These are phyloP conservation scores for Penicillium coprophilum DNA, from an alignment of 495 filamentous ascomycete genomes.

Conservation along the genomic window DNA sequence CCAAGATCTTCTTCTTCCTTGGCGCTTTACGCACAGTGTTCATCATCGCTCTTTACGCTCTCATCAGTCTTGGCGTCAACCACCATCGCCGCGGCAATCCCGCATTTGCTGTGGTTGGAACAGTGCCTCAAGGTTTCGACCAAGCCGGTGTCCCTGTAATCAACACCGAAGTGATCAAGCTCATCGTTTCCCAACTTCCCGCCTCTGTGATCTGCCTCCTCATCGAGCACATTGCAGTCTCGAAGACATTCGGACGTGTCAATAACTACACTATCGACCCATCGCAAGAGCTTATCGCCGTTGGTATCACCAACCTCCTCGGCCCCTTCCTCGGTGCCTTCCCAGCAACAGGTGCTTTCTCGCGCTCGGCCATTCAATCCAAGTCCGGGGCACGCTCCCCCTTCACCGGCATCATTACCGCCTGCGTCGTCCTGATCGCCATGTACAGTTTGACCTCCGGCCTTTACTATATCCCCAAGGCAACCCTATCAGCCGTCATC, in stretches of 20 bases:
- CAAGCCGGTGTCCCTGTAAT: constrained; percentile 68
- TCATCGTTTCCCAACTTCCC: constrained; percentile 63
- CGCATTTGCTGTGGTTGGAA: constrained; percentile 64
- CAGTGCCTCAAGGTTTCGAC: constrained; percentile 77
- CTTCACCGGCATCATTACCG: constrained; percentile 86
- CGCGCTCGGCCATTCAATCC: constrained; percentile 90
- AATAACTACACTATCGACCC: constrained; percentile 96
- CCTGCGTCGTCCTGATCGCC: constrained; percentile 77
- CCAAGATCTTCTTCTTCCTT: constrained; percentile 79
- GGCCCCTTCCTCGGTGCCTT: constrained; percentile 91
- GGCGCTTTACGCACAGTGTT: constrained; percentile 86
- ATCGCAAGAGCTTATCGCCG: constrained; percentile 91
- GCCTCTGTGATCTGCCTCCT: constrained; percentile 84
- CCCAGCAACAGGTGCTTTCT: constrained; percentile 91
- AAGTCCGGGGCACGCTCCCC: constrained; percentile 93
- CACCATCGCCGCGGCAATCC: constrained; percentile 45
- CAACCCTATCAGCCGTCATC: constrained; percentile 84
- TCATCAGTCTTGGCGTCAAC: constrained; percentile 84
- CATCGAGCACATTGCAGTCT: constrained; percentile 91
- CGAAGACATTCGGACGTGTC: constrained; percentile 90
- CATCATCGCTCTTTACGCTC: constrained; percentile 82
- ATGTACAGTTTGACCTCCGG: constrained; percentile 87
- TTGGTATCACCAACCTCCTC: constrained; percentile 85
- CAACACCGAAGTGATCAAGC: constrained; percentile 55
- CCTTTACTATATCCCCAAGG: constrained; percentile 88